Base-by-base conservation (phyloP, 345 rosid species). In the Ceriops tagal region DNA sequence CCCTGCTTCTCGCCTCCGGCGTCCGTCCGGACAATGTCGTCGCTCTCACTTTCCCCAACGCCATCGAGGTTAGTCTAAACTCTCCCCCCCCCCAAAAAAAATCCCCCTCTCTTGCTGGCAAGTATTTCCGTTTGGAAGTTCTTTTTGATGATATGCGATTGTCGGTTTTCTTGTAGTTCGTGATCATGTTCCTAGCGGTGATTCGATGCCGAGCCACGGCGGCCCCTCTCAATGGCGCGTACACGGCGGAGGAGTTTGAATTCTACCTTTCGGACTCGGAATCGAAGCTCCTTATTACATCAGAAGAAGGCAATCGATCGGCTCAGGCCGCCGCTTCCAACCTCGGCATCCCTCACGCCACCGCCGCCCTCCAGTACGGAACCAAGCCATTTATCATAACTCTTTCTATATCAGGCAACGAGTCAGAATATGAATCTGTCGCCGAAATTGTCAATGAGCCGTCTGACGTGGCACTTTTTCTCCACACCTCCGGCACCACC, bases 401-500 rank as follows among this genome's bases (percentile, higher is more conserved):
- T 18, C 83, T 88, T 9, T 81, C 81, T n/a, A 57, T 75, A 2
- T 18, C 75, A 3, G 19, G 21, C 19, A 4, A 72, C 6, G 80
- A 73, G 58, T 28, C 86, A 3, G 62, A 53, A 20, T 26, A 59
- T 5, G 79, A 77, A 60, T 70, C 52, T 3, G 34, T 76, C 6
- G 2, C 71, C 21, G 72, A 73, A 30, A 49, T 82, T 62, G 67
- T 64, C 37, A 89, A 89, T 31, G 85, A 76, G 37, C 83, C 96
- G 0, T 81, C 89, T 0, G 97, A 92, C 65, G 78, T 66, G 19
- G 84, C 97, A 5, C 80, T 88, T 21, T 88, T 88, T 72, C 83
- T 88, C 11, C 93, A 88, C 75, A 88, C 93, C 24, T 88, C 93
- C 13, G 93, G 93, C 34, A 88, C 93, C 62, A 88, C 93, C 31